Evolutionary conservation across 495 filamentous ascomycete species (phyloP).

Genomic region (Opeltia flavorubescens): DNA sequence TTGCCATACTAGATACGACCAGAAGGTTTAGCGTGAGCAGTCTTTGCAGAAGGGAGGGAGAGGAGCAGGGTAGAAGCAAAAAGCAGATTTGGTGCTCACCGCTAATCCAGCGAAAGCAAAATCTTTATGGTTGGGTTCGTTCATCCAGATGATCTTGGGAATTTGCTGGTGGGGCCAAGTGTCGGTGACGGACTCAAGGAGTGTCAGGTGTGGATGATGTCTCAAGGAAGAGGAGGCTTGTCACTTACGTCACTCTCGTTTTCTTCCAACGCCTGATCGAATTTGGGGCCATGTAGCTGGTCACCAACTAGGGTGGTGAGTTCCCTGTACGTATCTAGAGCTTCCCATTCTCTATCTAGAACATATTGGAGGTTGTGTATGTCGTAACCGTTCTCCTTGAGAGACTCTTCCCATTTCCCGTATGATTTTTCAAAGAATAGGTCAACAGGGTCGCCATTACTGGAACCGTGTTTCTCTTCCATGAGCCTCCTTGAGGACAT

Average conservation of each 20-base stretch:
- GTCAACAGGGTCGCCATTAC: not conserved
- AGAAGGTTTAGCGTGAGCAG: too few relatives aligned
- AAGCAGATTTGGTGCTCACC: not conserved
- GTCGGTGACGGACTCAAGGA: not conserved
- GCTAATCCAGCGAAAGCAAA: not conserved
- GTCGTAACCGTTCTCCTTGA: not conserved
- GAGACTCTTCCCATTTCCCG: not conserved
- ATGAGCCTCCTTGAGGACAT: not conserved
- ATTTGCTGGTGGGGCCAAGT: not conserved
- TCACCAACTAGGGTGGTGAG: not conserved
- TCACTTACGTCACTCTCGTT: not conserved
- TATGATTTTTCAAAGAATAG: not conserved
- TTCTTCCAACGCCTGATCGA: not conserved
- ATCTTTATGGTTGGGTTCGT: slow-evolving; percentile 1
- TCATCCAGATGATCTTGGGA: not conserved
- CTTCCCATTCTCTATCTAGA: not conserved
- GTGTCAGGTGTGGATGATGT: not conserved
- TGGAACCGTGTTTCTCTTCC: not conserved
- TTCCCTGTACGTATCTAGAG: not conserved
- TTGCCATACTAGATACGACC: too few relatives aligned
- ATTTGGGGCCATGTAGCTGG: not conserved
- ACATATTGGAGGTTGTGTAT: not conserved
- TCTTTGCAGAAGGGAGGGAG: too few relatives aligned
- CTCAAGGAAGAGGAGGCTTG: not conserved
- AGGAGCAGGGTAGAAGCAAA: not conserved